Percentiles rank a stretch among this genome's conserved stretches.
These are phyloP conservation scores for Verruconis gallopava DNA, from an alignment of 2,329 filamentous ascomycete species.

Conservation along the genomic window DNA sequence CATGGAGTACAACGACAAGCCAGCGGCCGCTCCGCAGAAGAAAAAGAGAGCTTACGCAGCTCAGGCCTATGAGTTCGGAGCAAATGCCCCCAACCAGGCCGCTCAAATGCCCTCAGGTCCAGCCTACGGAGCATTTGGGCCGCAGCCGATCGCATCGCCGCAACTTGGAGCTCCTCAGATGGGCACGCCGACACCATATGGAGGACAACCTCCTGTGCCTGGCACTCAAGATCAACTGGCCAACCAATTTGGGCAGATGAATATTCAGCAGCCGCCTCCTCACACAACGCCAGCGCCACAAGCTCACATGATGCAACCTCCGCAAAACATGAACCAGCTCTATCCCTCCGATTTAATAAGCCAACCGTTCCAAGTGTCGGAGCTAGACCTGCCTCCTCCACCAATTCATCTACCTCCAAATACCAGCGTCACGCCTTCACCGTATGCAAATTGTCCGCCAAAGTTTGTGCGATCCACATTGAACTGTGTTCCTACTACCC, in stretches of 20 bases:
- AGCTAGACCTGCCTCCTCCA: conserved; percentile 82
- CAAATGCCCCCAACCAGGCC: conserved; percentile 54
- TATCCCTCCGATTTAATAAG: conserved; percentile 85
- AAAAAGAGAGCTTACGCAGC: conserved; percentile 94
- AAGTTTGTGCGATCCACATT: conserved; percentile 93
- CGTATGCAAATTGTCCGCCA: conserved; percentile 77
- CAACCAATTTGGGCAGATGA: conserved; percentile 71
- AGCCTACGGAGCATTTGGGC: conserved; percentile 4
- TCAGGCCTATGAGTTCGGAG: conserved; percentile 89
- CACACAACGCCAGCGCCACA: conserved; percentile 37
- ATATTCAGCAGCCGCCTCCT: conserved; percentile 37
- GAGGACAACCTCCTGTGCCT: background rate
- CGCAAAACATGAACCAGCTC: conserved; percentile 63
- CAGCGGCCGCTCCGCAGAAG: conserved; percentile 31
- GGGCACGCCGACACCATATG: background rate
- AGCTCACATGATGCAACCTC: conserved; percentile 31
- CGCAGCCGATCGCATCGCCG: conserved; percentile 17
- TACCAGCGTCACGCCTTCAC: conserved; percentile 81
- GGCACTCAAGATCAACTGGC: conserved; percentile 56
- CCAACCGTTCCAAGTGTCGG: conserved; percentile 86
- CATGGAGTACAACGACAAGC: conserved; percentile 9
- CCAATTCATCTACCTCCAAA: conserved; percentile 84
- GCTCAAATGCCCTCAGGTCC: conserved; percentile 21
- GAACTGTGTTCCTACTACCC: conserved; percentile 84
- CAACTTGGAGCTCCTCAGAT: conserved; percentile 19